Percentiles rank a stretch among this genome's conserved stretches.
phyloP scores from a whole-genome alignment of 306 rosid genomes.

The Prunus kanzakura region DNA sequence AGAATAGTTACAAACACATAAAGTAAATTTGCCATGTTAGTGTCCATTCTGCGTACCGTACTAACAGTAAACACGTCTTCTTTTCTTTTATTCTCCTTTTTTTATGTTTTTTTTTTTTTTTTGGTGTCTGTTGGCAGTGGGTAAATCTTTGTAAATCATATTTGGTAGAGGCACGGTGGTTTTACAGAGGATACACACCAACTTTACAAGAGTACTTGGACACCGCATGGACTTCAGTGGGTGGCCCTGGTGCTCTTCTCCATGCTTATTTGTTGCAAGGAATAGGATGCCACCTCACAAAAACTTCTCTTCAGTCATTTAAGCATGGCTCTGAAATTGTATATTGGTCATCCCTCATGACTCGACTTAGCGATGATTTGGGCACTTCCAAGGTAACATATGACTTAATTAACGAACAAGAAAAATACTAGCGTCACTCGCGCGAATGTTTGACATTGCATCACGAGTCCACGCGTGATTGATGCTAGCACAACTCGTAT shows the following conservation, averaged over 20 bases:
- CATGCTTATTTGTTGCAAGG: slow-evolving; percentile 22
- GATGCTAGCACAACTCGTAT: too few relatives aligned
- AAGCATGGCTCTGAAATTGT: slow-evolving; percentile 16
- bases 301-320: slow-evolving; percentile 6
- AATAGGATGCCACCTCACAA: background rate
- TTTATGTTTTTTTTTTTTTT: background rate
- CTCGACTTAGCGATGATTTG: slow-evolving; percentile 28
- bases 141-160: slow-evolving; percentile 24
- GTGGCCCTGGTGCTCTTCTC: slow-evolving; percentile 25
- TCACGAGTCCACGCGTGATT: too few relatives aligned
- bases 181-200: slow-evolving; percentile 10
- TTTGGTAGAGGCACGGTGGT: slow-evolving; percentile 35
- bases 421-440: too few relatives aligned
- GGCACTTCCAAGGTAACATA: slow-evolving; percentile 29
- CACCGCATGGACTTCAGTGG: slow-evolving; percentile 27
- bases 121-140: slow-evolving; percentile 15
- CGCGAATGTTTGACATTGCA: too few relatives aligned
- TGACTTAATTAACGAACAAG: too few relatives aligned
- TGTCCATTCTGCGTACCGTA: too few relatives aligned
- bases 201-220: slow-evolving; percentile 23
- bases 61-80: too few relatives aligned
- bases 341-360: slow-evolving; percentile 24
- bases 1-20: too few relatives aligned
- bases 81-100: background rate
- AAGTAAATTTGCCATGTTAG: too few relatives aligned